Evolutionary conservation across 129 eudicot species (phyloP).

Genomic region (Pseudognaphalium luteoalbum): DNA sequence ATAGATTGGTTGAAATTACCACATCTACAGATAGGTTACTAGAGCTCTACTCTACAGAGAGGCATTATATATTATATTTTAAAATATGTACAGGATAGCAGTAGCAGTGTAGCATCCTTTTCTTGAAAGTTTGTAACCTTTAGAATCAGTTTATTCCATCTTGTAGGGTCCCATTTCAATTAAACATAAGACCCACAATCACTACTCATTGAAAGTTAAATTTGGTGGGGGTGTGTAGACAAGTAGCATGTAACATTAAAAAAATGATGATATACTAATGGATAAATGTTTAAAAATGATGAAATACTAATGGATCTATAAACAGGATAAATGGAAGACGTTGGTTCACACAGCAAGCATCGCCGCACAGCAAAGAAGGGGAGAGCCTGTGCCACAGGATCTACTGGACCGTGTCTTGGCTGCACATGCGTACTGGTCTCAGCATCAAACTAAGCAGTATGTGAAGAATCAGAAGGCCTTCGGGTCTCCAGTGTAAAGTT

Average conservation of each 20-base stretch:
- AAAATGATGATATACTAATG: not conserved
- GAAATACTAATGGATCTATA: constrained; percentile 1
- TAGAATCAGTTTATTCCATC: not conserved
- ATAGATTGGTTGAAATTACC: not conserved
- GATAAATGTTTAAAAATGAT: not conserved
- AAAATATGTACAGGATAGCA: not conserved
- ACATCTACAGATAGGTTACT: not conserved
- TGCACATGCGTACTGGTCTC: constrained; percentile 94
- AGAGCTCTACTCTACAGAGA: not conserved
- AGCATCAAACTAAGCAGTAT: constrained; percentile 77
- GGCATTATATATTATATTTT: not conserved
- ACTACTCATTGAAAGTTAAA: not conserved
- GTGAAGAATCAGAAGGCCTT: constrained; percentile 51
- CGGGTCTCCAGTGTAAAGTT: constrained; percentile 44
- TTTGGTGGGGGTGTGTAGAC: not conserved
- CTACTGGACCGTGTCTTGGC: constrained; percentile 78
- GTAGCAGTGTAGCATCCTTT: not conserved
- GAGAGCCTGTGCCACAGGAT: constrained; percentile 93
- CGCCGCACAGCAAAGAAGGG: constrained; percentile 92
- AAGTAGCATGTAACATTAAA: not conserved
- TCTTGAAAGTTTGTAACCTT: constrained; percentile 9
- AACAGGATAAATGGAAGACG: constrained; percentile 98
- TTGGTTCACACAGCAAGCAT: constrained; percentile 95
- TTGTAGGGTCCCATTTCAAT: not conserved
- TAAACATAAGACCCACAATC: not conserved